Conservation (phyloP, 179 eudicot species). For the Spergularia azorica region DNA sequence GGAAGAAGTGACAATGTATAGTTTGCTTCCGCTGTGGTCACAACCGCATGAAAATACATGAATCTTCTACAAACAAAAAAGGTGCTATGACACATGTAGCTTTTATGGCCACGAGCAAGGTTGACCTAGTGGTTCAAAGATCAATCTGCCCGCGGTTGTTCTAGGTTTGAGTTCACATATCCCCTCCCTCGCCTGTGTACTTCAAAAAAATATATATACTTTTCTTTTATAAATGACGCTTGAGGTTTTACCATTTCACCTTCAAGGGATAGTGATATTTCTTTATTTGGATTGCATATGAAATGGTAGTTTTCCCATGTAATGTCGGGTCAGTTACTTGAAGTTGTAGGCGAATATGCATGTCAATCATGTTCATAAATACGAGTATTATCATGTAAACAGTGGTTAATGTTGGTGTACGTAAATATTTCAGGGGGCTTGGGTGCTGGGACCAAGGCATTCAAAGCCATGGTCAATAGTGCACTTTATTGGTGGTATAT, state of each 20-base stretch:
- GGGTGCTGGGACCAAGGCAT: conserved; percentile 80
- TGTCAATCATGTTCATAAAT: conserved; percentile 9
- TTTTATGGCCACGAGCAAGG: neutral
- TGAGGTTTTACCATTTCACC: neutral
- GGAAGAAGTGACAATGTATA: conserved; percentile 1
- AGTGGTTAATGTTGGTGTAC: conserved; percentile 1
- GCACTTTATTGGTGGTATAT: conserved; percentile 94
- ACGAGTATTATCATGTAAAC: conserved; percentile 2
- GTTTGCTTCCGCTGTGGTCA: neutral
- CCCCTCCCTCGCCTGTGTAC: no score
- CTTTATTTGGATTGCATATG: neutral
- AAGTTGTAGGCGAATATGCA: neutral
- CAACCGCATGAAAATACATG: neutral
- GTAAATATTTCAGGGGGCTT: conserved; percentile 68
- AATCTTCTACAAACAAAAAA: neutral
- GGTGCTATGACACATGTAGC: neutral
- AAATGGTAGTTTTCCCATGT: neutral
- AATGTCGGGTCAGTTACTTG: neutral
- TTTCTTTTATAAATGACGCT: neutral
- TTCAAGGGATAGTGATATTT: neutral
- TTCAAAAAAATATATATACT: no score
- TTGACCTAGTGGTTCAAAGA: no score
- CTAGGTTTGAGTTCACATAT: no score
- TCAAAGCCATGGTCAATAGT: conserved; percentile 55
- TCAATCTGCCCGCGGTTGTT: no score